Conservation (phyloP, 768 basidiomycete genomes). For the Termitomyces sp. region DNA sequence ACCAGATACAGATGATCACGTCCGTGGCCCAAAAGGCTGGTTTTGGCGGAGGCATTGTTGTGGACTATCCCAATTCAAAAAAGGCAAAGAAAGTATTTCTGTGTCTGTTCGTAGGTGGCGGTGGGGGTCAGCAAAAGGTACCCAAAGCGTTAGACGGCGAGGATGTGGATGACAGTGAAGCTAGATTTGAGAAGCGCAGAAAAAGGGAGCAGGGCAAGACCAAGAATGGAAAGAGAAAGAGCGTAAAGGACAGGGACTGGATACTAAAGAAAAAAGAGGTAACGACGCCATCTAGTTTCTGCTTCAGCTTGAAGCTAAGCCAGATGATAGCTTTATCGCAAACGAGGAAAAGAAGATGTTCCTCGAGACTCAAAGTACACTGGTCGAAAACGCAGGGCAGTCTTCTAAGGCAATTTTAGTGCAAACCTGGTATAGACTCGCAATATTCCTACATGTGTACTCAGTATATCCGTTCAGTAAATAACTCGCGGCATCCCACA, state of each 20-base stretch:
- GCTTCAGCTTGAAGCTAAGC: conserved; percentile 1
- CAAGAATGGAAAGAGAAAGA: conserved; percentile 65
- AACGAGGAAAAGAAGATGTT: conserved; percentile 80
- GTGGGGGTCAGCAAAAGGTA: conserved; percentile 55
- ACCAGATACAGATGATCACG: conserved; percentile 94
- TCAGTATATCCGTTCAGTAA: conserved; percentile 21
- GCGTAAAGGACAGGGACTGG: conserved; percentile 80
- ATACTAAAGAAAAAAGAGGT: conserved; percentile 97
- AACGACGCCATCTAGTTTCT: conserved; percentile 10
- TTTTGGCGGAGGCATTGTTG: conserved; percentile 93
- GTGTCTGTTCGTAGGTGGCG: conserved; percentile 86
- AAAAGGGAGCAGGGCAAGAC: conserved; percentile 55
- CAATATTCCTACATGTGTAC: conserved; percentile 5
- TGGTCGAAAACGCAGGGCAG: conserved; percentile 77
- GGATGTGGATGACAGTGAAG: conserved; percentile 49
- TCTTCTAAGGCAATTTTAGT: conserved; percentile 46
- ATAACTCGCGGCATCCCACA: conserved; percentile 39
- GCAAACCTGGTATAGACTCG: conserved; percentile 9
- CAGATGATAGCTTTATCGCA: conserved; percentile 61
- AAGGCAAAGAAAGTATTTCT: conserved; percentile 95
- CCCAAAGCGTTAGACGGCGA: conserved; percentile 77
- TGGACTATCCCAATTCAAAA: conserved; percentile 96
- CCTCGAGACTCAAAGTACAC: conserved; percentile 87
- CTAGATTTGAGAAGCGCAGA: conserved; percentile 72
- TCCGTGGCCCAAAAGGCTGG: conserved; percentile 90